Evolutionary conservation across 768 basidiomycete genomes (phyloP).

Genomic region (Strobilomyces dryophilus): DNA sequence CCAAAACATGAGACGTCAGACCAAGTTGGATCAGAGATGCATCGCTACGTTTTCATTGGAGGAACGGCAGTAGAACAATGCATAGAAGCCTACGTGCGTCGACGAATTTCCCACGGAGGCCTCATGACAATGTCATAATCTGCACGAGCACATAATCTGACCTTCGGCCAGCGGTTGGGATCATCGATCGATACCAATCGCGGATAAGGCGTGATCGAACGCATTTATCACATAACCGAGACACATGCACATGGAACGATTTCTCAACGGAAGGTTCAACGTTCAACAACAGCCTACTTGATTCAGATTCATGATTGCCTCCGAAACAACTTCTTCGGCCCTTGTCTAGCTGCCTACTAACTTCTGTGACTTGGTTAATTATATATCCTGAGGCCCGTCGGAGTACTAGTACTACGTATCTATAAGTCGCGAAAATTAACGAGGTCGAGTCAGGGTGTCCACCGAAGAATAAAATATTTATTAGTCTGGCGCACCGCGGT

Average conservation of each 20-base stretch:
- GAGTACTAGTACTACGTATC: too few species aligned
- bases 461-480: too few species aligned
- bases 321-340: too few species aligned
- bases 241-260: neutral
- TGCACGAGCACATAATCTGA: constrained; percentile 8
- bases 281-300: too few species aligned
- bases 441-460: too few species aligned
- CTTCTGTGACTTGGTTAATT: too few species aligned
- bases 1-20: constrained; percentile 1
- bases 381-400: too few species aligned
- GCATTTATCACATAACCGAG: constrained; percentile 10
- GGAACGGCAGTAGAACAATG: neutral
- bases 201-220: constrained; percentile 18
- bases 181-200: constrained; percentile 29
- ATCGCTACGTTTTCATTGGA: neutral
- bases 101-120: neutral
- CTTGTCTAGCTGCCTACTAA: too few species aligned
- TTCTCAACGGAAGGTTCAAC: neutral
- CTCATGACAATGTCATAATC: constrained; percentile 12
- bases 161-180: constrained; percentile 7
- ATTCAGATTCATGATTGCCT: too few species aligned
- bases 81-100: neutral
- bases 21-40: neutral
- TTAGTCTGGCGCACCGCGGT: too few species aligned
- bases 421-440: too few species aligned